Percentiles rank a stretch among this genome's conserved stretches.
phyloP scores from a whole-genome alignment of 441 rosid genomes.

The Macaranga tanarius region DNA sequence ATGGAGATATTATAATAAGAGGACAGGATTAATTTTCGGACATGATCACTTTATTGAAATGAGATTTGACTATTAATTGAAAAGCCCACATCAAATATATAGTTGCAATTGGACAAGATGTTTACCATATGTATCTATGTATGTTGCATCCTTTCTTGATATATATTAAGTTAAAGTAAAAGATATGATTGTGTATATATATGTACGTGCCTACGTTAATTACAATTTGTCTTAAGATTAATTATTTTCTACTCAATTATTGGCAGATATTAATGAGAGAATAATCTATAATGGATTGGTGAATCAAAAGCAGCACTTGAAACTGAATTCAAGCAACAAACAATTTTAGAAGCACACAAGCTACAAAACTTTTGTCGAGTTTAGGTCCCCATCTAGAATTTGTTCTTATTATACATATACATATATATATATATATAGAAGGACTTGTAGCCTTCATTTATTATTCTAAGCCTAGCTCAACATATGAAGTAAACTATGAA shows the following conservation, averaged over 20 bases:
- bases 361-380: background rate
- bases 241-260: background rate
- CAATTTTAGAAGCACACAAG: background rate
- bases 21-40: background rate
- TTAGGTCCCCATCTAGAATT: background rate
- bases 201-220: background rate
- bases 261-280: background rate
- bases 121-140: background rate
- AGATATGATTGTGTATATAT: background rate
- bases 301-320: background rate
- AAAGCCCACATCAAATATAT: background rate
- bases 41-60: background rate
- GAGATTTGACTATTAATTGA: background rate
- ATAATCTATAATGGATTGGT: slow-evolving; percentile 8
- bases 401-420: background rate
- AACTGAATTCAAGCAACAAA: background rate
- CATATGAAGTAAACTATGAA: background rate
- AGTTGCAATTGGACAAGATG: slow-evolving; percentile 3
- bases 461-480: background rate
- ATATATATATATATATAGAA: background rate
- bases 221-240: background rate
- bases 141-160: background rate
- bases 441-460: too few species aligned
- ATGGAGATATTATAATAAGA: slow-evolving; percentile 5
- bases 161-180: background rate